Evolutionary conservation across 2,329 filamentous ascomycete genomes (phyloP), one percentile per base, ranked within the genome.

Genomic region (Boeremia lycopersici): DNA sequence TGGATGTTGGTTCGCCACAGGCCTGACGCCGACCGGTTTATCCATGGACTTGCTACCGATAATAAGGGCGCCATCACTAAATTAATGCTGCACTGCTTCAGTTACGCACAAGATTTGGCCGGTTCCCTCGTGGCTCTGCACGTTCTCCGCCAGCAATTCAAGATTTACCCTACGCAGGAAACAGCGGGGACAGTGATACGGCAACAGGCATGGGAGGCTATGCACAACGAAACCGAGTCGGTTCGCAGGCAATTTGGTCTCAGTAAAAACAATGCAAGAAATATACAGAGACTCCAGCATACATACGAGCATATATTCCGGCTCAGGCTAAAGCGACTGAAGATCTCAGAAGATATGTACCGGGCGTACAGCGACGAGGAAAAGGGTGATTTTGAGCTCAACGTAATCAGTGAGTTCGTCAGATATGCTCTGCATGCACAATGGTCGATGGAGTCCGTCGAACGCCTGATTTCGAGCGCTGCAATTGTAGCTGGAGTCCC

Each of bases 121-220:
- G 74, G 73, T n/a, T 66, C 68, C 5, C 67, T 76, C 8, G 58
- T 75, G 13, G 67, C 72, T n/a, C 42, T 75, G 25, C 69, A 74
- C 49, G 63, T 69, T 9, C 44, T 75, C 5, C 59, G 62, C 8
- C 54, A 64, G 4, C 41, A 57, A 1, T 67, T 75, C 34, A 49
- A 56, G 38, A 64, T 74, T 17, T 62, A 61, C n/a, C 71, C 72
- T 5, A 64, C 64, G 0, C 47, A 59, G 15, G 60, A 67, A 17
- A 51, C 57, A 12, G 57, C 46, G 1, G 30, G 51, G 6, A 65
- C 69, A n/a, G 12, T 75, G 19, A 60, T 67, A 40, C 56, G 50
- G 12, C 70, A 73, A 29, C 54, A 69, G 42, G 67, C 68, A 10
- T 73, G 68, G 68, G 58, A 70, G 8, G 67, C 70, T 17, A 47